Conservation (phyloP, 202 grass and related monocot species). For the Bolboschoenoplectus hybrid region DNA sequence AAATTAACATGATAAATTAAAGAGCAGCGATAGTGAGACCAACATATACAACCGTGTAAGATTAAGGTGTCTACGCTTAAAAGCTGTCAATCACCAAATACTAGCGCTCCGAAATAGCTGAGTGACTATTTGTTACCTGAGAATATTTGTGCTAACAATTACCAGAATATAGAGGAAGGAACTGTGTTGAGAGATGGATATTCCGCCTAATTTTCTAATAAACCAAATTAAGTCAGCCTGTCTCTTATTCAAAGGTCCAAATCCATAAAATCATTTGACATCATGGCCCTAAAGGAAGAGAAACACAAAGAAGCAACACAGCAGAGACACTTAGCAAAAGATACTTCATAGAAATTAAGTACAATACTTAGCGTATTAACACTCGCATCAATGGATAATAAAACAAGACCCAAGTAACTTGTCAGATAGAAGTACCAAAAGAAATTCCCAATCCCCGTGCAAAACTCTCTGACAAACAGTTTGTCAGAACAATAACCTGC, state of each 20-base stretch:
- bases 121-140: not conserved
- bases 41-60: not conserved
- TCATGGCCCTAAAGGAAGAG: not conserved
- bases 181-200: not conserved
- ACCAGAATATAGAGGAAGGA: too few relatives aligned
- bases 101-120: too few relatives aligned
- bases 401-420: slow-evolving; percentile 28
- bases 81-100: too few relatives aligned
- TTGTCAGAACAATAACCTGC: slow-evolving; percentile 30
- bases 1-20: not conserved
- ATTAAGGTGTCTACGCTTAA: too few relatives aligned
- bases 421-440: slow-evolving; percentile 17
- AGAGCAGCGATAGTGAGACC: not conserved
- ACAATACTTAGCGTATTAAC: slow-evolving; percentile 33
- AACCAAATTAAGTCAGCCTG: not conserved
- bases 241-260: not conserved
- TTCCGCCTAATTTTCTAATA: not conserved
- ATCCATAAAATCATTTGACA: not conserved
- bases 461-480: slow-evolving; percentile 35
- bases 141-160: not conserved
- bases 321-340: not conserved
- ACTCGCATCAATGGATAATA: slow-evolving; percentile 37
- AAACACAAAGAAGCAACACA: not conserved
- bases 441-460: slow-evolving; percentile 26
- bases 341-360: slow-evolving; percentile 31